phyloP scores from a whole-genome alignment of 257 asterid species.

The Cordia subcordata region DNA sequence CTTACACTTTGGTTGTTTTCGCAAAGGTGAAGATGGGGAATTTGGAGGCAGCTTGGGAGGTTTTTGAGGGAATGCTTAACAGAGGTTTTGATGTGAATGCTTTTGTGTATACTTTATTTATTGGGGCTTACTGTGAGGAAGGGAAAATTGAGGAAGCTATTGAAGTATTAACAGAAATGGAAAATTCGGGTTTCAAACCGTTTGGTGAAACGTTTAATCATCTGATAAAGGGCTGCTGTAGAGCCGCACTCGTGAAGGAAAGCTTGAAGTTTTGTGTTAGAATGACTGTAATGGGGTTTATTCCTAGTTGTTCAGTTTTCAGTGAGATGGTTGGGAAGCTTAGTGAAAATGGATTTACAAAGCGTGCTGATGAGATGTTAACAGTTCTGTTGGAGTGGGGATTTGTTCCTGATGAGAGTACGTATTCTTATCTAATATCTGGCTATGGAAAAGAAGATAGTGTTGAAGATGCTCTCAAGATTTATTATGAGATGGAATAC shows the following conservation, averaged over 20 bases:
- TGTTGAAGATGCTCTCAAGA: constrained; percentile 41
- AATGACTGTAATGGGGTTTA: constrained; percentile 38
- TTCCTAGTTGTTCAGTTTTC: constrained; percentile 46
- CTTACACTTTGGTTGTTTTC: constrained; percentile 53
- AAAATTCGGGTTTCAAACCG: constrained; percentile 40
- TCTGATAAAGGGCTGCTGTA: constrained; percentile 52
- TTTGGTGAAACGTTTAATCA: constrained; percentile 45
- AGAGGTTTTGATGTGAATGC: constrained; percentile 72
- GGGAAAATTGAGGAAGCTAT: constrained; percentile 53
- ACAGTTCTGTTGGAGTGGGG: constrained; percentile 59
- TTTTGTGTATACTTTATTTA: constrained; percentile 45
- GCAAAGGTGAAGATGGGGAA: constrained; percentile 69
- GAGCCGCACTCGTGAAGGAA: constrained; percentile 41
- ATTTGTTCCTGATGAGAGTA: constrained; percentile 41
- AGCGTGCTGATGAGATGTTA: constrained; percentile 50
- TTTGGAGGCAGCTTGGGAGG: constrained; percentile 47
- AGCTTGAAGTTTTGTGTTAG: constrained; percentile 49
- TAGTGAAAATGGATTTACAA: constrained; percentile 47
- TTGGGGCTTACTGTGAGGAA: constrained; percentile 45
- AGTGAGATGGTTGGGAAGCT: constrained; percentile 48
- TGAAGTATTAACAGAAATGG: constrained; percentile 49
- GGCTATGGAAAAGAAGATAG: constrained; percentile 56
- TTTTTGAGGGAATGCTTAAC: constrained; percentile 55
- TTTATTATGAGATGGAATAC: constrained; percentile 69
- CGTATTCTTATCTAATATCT: constrained; percentile 46